Conservation (phyloP, 306 rosid species). For the Dryas drummondii region DNA sequence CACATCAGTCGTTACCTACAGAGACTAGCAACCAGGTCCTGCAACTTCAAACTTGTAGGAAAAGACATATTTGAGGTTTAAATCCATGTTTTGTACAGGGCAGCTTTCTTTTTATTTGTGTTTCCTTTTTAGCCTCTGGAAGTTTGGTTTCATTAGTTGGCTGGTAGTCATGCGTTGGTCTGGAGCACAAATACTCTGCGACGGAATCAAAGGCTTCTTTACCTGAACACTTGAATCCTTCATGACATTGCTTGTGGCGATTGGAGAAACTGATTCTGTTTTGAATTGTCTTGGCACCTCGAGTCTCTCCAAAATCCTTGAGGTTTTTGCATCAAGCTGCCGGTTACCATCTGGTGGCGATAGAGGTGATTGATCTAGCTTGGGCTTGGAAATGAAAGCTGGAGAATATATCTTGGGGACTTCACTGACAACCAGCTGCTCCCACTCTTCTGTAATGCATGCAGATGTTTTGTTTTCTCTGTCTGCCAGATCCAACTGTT, state of each 20-base stretch:
- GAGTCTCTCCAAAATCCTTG: conserved; percentile 78
- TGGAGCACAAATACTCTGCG: conserved; percentile 38
- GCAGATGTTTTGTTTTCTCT: background rate
- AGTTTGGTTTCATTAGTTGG: conserved; percentile 66
- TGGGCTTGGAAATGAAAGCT: conserved; percentile 42
- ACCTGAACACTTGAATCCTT: conserved; percentile 20
- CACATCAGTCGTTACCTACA: too few species aligned
- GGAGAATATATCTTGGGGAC: conserved; percentile 43
- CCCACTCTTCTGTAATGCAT: conserved; percentile 74
- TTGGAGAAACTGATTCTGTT: conserved; percentile 39
- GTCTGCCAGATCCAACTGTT: background rate
- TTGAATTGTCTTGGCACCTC: conserved; percentile 70
- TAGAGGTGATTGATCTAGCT: conserved; percentile 40
- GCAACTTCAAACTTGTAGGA: too few species aligned
- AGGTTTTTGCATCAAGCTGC: conserved; percentile 56
- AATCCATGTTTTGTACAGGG: too few species aligned
- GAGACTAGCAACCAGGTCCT: too few species aligned
- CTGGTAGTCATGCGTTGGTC: conserved; percentile 39
- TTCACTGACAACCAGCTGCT: conserved; percentile 62
- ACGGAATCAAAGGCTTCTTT: conserved; percentile 49
- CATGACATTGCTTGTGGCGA: conserved; percentile 34
- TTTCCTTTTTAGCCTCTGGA: conserved; percentile 66
- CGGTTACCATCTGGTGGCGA: conserved; percentile 41
- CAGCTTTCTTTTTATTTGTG: too few species aligned
- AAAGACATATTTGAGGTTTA: too few species aligned